These are phyloP conservation scores for Panicum miliaceum DNA, from an alignment of 176 grass and related monocot genomes.

Conservation along the genomic window DNA sequence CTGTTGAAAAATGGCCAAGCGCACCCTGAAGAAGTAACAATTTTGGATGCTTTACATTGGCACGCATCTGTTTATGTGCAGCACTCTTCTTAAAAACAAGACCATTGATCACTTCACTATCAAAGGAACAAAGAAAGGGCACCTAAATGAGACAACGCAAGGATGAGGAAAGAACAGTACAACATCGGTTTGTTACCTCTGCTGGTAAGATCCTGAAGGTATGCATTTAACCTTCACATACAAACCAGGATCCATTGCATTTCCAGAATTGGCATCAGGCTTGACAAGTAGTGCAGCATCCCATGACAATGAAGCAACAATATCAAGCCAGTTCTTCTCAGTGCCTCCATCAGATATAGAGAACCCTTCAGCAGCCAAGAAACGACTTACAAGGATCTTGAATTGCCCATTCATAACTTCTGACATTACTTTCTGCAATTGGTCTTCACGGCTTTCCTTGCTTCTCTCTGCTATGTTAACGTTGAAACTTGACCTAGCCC, in stretches of 20 bases:
- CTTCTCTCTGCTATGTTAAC: constrained; percentile 42
- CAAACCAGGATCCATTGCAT: constrained; percentile 88
- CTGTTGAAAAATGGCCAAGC: constrained; percentile 54
- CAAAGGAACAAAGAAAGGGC: constrained; percentile 40
- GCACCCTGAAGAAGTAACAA: constrained; percentile 62
- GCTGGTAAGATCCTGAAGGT: constrained; percentile 66
- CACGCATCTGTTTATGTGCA: constrained; percentile 73
- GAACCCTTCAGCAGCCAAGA: constrained; percentile 81
- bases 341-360: constrained; percentile 46
- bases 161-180: constrained; percentile 5
- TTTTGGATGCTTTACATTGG: constrained; percentile 62
- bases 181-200: constrained; percentile 63
- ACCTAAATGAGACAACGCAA: constrained; percentile 13
- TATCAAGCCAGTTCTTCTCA: constrained; percentile 71
- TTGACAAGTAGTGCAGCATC: constrained; percentile 76
- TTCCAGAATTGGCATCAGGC: constrained; percentile 79
- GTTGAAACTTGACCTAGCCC: constrained; percentile 54
- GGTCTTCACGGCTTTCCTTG: constrained; percentile 53
- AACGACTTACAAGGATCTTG: constrained; percentile 74
- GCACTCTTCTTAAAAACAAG: constrained; percentile 95
- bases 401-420: constrained; percentile 94
- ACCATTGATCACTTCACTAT: constrained; percentile 93
- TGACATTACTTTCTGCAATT: constrained; percentile 78
- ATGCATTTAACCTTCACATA: constrained; percentile 97
- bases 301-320: constrained; percentile 85